A percentile compares a stretch with the other conserved stretches of the same genome.
phyloP scores from a whole-genome alignment of 352 stramenopile species.

The Phytopythium sindhum region DNA sequence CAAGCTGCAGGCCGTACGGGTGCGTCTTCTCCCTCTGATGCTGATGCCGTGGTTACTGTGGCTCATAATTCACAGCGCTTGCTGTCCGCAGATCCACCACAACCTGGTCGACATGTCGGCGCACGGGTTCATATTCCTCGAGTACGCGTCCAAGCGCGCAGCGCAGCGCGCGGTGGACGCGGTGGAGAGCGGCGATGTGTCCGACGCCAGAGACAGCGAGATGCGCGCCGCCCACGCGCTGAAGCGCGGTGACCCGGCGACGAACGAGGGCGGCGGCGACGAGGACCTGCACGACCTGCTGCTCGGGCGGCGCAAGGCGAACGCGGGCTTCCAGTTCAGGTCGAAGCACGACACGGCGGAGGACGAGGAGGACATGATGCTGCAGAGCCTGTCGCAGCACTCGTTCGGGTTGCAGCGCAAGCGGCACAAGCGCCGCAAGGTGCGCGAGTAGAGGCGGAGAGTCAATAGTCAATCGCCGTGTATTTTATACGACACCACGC shows the following conservation, averaged over 20 bases:
- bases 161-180: conserved; percentile 37
- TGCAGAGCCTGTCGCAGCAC: conserved; percentile 71
- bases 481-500: background rate
- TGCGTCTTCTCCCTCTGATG: conserved; percentile 12
- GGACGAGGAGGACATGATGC: conserved; percentile 68
- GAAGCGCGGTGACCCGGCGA: conserved; percentile 21
- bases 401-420: conserved; percentile 32
- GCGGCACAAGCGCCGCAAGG: conserved; percentile 28
- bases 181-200: conserved; percentile 20
- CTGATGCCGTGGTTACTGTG: background rate
- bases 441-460: background rate
- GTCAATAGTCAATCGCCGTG: background rate
- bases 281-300: conserved; percentile 47
- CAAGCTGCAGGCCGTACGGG: conserved; percentile 41
- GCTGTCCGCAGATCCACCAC: conserved; percentile 47
- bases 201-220: conserved; percentile 13
- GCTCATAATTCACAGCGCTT: conserved; percentile 4
- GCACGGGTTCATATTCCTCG: conserved; percentile 69
- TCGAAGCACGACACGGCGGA: conserved; percentile 43
- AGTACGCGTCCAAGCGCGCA: conserved; percentile 32
- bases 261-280: conserved; percentile 18
- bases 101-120: conserved; percentile 56
- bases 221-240: conserved; percentile 53
- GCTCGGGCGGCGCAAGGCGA: conserved; percentile 35
- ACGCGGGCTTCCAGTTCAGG: conserved; percentile 21